Evolutionary conservation across 257 asterid species (phyloP), one percentile per base, ranked within the genome.

Genomic region (Handroanthus guayacan): DNA sequence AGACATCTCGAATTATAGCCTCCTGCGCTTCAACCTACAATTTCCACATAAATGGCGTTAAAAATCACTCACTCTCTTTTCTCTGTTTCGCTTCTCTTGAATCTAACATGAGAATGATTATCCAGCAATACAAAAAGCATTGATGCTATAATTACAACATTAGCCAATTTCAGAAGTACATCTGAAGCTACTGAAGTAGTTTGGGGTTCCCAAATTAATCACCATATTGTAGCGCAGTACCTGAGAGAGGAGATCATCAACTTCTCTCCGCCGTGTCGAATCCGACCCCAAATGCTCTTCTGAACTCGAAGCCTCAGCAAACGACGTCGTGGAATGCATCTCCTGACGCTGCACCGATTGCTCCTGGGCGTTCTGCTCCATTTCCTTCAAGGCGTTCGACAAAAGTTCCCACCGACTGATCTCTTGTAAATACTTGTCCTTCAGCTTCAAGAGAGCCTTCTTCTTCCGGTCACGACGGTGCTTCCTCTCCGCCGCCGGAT

Each of bases 361-460:
- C 62, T 71, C 11, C 47, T 12, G 62, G 58, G 86, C 80, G 64
- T 56, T 85, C 54, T 71, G 69, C 74, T 82, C 87, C 94, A 87
- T 84, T 37, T 71, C 81, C 75, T 57, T 82, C 69, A 91, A 79
- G 5, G 82, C 81, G 89, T 82, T 94, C 81, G 97, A 90, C 76
- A 89, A 82, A 83, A 80, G 93, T 72, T 89, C 94, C 98, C 98
- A 91, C 54, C 76, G 91, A 43, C 74, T 73, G 51, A 94, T 87
- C 86, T 94, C 98, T 2, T 37, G 67, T 43, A 39, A 48, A 41
- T 87, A 89, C 78, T 57, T 86, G 0, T 81, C 85, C 63, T 75
- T 86, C 84, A 92, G 81, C 85, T 90, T 91, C 50, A 88, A 55
- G 38, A 90, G 92, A 2, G 86, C 83, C 57, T 56, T 79, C 80